Conservation (phyloP, 2,329 filamentous ascomycete species). For the Cordyceps javanica region DNA sequence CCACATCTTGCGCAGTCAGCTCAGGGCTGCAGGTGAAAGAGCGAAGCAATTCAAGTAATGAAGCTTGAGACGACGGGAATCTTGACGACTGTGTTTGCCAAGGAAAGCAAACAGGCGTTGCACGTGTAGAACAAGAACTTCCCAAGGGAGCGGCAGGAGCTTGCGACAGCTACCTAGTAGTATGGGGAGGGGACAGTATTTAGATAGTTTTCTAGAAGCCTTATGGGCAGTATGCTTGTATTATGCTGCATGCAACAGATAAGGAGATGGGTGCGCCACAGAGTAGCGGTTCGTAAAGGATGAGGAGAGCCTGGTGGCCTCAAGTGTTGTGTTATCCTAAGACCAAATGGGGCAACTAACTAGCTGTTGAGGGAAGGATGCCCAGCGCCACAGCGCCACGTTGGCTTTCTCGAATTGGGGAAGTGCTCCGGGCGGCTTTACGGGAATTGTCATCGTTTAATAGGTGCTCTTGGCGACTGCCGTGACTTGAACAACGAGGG, state of each 20-base stretch:
- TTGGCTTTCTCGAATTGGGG: background rate
- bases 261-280: conserved; percentile 9
- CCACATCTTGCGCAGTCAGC: background rate
- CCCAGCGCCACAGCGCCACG: background rate
- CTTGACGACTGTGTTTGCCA: background rate
- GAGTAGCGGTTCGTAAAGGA: background rate
- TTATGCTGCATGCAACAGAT: background rate
- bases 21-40: too few relatives aligned
- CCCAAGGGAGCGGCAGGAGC: background rate
- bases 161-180: too few relatives aligned
- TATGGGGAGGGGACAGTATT: background rate
- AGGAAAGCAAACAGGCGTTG: conserved; percentile 9
- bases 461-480: background rate
- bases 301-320: background rate
- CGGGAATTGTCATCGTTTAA: conserved; percentile 1
- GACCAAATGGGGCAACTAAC: background rate
- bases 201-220: conserved; percentile 8
- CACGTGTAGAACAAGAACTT: background rate
- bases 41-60: background rate
- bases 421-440: background rate
- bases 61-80: background rate
- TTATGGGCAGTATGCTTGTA: background rate
- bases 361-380: background rate
- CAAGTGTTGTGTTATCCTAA: background rate
- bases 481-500: background rate